Percentiles rank a stretch among this genome's conserved stretches.
phyloP scores from a whole-genome alignment of 768 basidiomycete genomes.

The Suillus luteus region DNA sequence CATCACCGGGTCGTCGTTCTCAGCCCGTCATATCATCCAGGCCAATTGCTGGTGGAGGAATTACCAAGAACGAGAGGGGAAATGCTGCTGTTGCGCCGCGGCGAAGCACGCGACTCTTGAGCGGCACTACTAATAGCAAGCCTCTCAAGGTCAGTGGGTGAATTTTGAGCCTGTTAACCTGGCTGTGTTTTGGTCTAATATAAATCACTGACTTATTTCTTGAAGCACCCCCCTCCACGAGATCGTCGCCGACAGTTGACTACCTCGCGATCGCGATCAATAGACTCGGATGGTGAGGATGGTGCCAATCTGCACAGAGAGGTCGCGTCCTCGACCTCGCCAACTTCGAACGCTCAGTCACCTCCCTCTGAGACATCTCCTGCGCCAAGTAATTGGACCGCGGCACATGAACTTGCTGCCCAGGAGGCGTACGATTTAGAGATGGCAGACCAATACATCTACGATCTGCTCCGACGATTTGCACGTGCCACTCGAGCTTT shows the following conservation, averaged over 20 bases:
- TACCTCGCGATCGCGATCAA: slow-evolving; percentile 59
- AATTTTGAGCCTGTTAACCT: slow-evolving; percentile 3
- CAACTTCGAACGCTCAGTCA: slow-evolving; percentile 57
- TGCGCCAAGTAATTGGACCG: slow-evolving; percentile 62
- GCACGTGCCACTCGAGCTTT: slow-evolving; percentile 78
- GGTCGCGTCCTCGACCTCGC: slow-evolving; percentile 60
- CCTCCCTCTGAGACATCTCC: slow-evolving; percentile 66
- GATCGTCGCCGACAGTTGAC: slow-evolving; percentile 61
- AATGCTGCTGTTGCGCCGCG: slow-evolving; percentile 53
- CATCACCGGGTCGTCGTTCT: slow-evolving; percentile 79
- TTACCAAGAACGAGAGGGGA: slow-evolving; percentile 52
- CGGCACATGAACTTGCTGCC: slow-evolving; percentile 67
- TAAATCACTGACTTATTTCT: slow-evolving; percentile 36
- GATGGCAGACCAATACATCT: slow-evolving; percentile 81
- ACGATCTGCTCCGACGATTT: slow-evolving; percentile 78
- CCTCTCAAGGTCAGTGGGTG: slow-evolving; percentile 53
- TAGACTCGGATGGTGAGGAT: slow-evolving; percentile 75
- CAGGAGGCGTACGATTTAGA: slow-evolving; percentile 72
- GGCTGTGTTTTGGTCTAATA: slow-evolving; percentile 9
- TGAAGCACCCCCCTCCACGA: slow-evolving; percentile 41
- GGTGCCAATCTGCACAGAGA: slow-evolving; percentile 51
- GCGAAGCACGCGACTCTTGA: slow-evolving; percentile 73
- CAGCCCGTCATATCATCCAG: slow-evolving; percentile 72
- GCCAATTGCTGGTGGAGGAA: slow-evolving; percentile 41
- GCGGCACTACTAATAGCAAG: slow-evolving; percentile 54